Percentiles rank a stretch among this genome's conserved stretches.
phyloP scores from a whole-genome alignment of 495 filamentous ascomycete species.

The Glonium stellatum region DNA sequence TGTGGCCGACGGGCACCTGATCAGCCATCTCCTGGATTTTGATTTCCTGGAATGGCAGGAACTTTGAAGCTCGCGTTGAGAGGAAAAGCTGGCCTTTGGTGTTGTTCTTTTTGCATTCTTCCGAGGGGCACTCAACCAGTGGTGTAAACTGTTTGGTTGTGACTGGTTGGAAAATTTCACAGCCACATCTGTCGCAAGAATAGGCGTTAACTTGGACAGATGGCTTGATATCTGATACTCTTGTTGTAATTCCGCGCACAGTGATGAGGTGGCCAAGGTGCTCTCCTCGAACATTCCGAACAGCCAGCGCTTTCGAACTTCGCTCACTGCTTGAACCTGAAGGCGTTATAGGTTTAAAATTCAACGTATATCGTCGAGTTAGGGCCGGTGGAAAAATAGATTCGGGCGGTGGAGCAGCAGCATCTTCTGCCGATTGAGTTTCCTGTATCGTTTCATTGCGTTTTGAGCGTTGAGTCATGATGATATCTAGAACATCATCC shows the following conservation, averaged over 20 bases:
- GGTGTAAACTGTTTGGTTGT: slow-evolving; percentile 85
- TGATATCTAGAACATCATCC: slow-evolving; percentile 92
- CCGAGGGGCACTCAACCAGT: slow-evolving; percentile 73
- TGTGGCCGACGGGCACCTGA: slow-evolving; percentile 95
- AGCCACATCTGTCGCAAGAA: slow-evolving; percentile 91
- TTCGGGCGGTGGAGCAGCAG: slow-evolving; percentile 52
- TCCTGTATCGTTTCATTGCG: slow-evolving; percentile 68
- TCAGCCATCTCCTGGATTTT: slow-evolving; percentile 99
- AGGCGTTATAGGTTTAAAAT: slow-evolving; percentile 82
- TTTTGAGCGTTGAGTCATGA: slow-evolving; percentile 83
- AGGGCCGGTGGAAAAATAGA: slow-evolving; percentile 81
- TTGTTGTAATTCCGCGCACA: slow-evolving; percentile 85
- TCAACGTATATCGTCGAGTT: slow-evolving; percentile 87
- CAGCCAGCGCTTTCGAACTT: slow-evolving; percentile 73
- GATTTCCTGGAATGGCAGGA: slow-evolving; percentile 94
- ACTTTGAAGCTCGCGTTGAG: slow-evolving; percentile 91
- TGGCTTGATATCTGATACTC: slow-evolving; percentile 96
- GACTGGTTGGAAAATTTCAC: slow-evolving; percentile 95
- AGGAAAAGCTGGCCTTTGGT: slow-evolving; percentile 87
- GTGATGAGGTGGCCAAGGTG: slow-evolving; percentile 92
- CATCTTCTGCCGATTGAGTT: slow-evolving; percentile 51
- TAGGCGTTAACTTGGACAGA: slow-evolving; percentile 96
- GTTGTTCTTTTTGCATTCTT: slow-evolving; percentile 84
- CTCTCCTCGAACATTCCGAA: slow-evolving; percentile 84
- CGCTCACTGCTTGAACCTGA: slow-evolving; percentile 58